These are phyloP conservation scores for Vicia faba DNA, from an alignment of 306 rosid species.

Conservation along the genomic window DNA sequence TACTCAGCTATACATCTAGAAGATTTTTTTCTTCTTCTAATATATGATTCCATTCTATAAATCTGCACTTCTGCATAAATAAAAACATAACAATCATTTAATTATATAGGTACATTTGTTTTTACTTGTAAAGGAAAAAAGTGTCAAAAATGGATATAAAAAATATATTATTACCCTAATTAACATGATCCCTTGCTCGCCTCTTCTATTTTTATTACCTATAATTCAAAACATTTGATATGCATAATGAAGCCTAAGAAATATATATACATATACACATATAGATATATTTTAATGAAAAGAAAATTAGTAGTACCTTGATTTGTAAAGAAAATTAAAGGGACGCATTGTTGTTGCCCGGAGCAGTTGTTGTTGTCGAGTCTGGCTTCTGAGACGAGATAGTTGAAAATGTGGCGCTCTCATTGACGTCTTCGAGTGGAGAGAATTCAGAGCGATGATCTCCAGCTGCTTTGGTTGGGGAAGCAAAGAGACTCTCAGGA, in stretches of 20 bases:
- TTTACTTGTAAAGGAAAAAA: background rate
- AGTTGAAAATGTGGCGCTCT: slow-evolving; percentile 35
- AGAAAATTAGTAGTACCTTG: slow-evolving; percentile 42
- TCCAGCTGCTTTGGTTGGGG: slow-evolving; percentile 73
- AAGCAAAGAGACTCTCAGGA: slow-evolving; percentile 83
- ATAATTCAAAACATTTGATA: slow-evolving; percentile 54
- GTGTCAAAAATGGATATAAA: background rate
- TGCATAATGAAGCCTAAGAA: slow-evolving; percentile 42
- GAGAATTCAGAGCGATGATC: slow-evolving; percentile 46
- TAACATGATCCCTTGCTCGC: slow-evolving; percentile 55
- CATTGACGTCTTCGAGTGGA: slow-evolving; percentile 39
- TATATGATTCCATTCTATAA: slow-evolving; percentile 86
- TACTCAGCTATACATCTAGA: slow-evolving; percentile 87
- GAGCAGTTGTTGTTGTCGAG: slow-evolving; percentile 34
- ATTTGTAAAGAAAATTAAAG: slow-evolving; percentile 46
- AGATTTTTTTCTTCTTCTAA: slow-evolving; percentile 49
- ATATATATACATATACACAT: background rate
- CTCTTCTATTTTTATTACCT: slow-evolving; percentile 58
- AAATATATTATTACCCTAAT: slow-evolving; percentile 61
- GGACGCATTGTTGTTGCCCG: slow-evolving; percentile 45
- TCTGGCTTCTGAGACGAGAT: slow-evolving; percentile 42
- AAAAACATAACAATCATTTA: slow-evolving; percentile 2
- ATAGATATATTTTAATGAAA: no score
- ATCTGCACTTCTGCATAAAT: slow-evolving; percentile 46
- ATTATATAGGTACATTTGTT: background rate